Conservation (phyloP, 257 asterid species). For the Gentiana dahurica region DNA sequence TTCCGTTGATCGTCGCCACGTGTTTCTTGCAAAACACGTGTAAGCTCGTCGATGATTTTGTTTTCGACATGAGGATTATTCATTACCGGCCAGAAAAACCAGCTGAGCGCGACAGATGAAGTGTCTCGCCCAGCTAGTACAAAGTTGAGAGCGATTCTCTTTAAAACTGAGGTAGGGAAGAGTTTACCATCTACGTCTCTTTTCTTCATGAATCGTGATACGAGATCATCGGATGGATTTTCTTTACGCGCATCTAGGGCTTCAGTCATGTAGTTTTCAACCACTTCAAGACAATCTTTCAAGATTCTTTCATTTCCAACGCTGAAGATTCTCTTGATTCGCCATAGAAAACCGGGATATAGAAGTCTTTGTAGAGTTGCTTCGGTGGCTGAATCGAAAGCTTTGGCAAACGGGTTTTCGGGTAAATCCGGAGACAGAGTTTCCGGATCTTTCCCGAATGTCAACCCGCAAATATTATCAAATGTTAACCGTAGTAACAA, state of each 20-base stretch:
- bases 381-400: conserved; percentile 80
- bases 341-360: conserved; percentile 68
- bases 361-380: conserved; percentile 66
- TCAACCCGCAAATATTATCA: conserved; percentile 77
- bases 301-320: conserved; percentile 51
- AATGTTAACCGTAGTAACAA: conserved; percentile 58
- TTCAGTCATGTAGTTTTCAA: conserved; percentile 68
- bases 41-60: conserved; percentile 39
- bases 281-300: conserved; percentile 37
- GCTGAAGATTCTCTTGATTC: conserved; percentile 45
- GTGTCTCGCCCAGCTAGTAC: conserved; percentile 84
- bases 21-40: conserved; percentile 27
- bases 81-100: conserved; percentile 84
- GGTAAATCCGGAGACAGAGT: conserved; percentile 68
- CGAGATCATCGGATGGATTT: conserved; percentile 58
- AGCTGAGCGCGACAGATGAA: conserved; percentile 80
- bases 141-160: conserved; percentile 70
- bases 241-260: conserved; percentile 58
- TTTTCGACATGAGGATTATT: conserved; percentile 43
- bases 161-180: conserved; percentile 37
- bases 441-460: conserved; percentile 79
- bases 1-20: conserved; percentile 32
- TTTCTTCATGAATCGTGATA: conserved; percentile 72
- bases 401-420: conserved; percentile 56
- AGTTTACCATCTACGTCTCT: conserved; percentile 45